Conservation (phyloP, 345 rosid genomes). For the Salix udensis region DNA sequence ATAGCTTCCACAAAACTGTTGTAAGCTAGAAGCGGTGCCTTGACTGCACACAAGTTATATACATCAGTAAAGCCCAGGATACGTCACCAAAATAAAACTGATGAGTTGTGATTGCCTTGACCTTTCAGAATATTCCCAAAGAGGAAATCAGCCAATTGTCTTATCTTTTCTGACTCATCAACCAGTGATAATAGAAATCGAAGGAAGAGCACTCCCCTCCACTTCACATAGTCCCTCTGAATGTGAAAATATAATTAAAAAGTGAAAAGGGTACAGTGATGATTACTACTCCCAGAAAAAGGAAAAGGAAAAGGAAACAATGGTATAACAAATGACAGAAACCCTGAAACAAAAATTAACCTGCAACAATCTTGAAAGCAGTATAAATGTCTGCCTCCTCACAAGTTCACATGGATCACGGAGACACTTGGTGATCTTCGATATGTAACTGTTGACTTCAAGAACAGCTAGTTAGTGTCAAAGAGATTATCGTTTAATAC, state of each 20-base stretch:
- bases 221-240: slow-evolving; percentile 98
- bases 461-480: slow-evolving; percentile 20
- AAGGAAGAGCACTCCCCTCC: slow-evolving; percentile 90
- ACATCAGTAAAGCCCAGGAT: slow-evolving; percentile 13
- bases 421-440: slow-evolving; percentile 78
- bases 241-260: slow-evolving; percentile 11
- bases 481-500: slow-evolving; percentile 15
- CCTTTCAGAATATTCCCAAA: slow-evolving; percentile 91
- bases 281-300: neutral
- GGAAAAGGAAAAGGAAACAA: neutral
- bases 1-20: slow-evolving; percentile 96
- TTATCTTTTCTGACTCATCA: slow-evolving; percentile 88
- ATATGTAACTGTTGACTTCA: slow-evolving; percentile 61
- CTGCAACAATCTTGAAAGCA: slow-evolving; percentile 92
- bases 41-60: slow-evolving; percentile 43
- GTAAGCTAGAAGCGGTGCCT: slow-evolving; percentile 93
- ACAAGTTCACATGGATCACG: slow-evolving; percentile 87
- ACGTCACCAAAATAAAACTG: neutral
- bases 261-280: neutral
- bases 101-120: slow-evolving; percentile 20
- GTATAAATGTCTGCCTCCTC: slow-evolving; percentile 85
- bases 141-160: slow-evolving; percentile 81
- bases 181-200: slow-evolving; percentile 82
- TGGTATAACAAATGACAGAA: slow-evolving; percentile 3
- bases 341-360: slow-evolving; percentile 29